Percentiles rank a stretch among this genome's conserved stretches.
Evolutionary conservation across 371 early-diverging fungal genomes (phyloP).

Genomic region (Mortierella sp.): DNA sequence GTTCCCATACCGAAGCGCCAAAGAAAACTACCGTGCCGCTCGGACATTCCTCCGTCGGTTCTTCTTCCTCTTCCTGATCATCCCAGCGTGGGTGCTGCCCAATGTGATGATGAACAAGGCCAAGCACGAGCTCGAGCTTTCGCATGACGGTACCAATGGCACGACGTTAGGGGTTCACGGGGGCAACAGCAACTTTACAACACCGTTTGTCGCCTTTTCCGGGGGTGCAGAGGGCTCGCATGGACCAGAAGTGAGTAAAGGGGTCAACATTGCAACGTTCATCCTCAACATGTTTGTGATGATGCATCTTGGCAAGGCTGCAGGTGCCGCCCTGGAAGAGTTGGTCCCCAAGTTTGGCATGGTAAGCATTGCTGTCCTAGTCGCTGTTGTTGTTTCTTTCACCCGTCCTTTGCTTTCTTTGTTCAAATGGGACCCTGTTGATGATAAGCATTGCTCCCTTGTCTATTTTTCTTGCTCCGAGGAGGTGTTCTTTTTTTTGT

Average conservation of each 20-base stretch:
- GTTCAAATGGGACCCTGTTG: too few species aligned
- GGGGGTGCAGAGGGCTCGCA: slow-evolving; percentile 5
- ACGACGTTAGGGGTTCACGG: not conserved
- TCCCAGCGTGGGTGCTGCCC: slow-evolving; percentile 48
- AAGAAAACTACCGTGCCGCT: slow-evolving; percentile 30
- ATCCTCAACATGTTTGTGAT: slow-evolving; percentile 43
- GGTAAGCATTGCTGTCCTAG: slow-evolving; percentile 26
- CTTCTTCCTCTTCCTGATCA: slow-evolving; percentile 36
- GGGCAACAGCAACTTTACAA: not conserved
- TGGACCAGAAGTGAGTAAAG: slow-evolving; percentile 26
- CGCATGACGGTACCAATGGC: not conserved
- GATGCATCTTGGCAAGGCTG: slow-evolving; percentile 56
- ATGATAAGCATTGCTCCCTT: not conserved
- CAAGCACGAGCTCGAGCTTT: not conserved
- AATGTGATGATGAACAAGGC: slow-evolving; percentile 33
- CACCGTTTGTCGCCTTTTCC: not conserved
- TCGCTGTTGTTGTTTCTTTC: not conserved
- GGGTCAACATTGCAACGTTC: slow-evolving; percentile 26
- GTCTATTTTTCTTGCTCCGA: not conserved
- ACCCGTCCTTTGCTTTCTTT: not conserved
- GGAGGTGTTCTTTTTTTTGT: not conserved
- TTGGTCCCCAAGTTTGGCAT: slow-evolving; percentile 44
- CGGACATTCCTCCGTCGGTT: slow-evolving; percentile 32
- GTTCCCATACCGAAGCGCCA: slow-evolving; percentile 37
- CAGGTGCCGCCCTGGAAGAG: slow-evolving; percentile 45